phyloP scores from a whole-genome alignment of 345 rosid species.

The Eucalyptus camaldulensis region DNA sequence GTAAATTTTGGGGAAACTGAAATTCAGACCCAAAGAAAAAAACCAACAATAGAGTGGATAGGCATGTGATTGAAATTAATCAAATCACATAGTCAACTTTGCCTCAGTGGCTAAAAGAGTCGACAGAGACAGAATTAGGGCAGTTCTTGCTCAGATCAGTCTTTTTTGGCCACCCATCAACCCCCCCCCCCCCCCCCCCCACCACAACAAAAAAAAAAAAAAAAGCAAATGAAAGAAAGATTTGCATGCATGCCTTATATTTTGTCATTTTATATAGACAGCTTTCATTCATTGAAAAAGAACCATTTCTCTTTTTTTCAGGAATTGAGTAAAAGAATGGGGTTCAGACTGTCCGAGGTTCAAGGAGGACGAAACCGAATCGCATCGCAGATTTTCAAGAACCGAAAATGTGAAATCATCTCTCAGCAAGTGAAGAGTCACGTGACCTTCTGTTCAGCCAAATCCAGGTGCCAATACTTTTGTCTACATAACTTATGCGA shows the following conservation, averaged over 20 bases:
- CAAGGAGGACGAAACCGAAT: not conserved
- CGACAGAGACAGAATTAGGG: not conserved
- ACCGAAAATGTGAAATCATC: not conserved
- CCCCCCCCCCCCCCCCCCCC: rapidly evolving
- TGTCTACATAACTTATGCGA: not conserved
- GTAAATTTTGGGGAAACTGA: not conserved
- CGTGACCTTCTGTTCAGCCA: not conserved
- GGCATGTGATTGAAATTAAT: not conserved
- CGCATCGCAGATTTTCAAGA: not conserved
- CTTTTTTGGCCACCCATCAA: not conserved
- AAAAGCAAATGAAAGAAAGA: not conserved
- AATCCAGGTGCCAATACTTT: not conserved
- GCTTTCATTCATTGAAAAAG: not conserved
- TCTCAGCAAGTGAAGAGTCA: not conserved
- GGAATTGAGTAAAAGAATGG: not conserved
- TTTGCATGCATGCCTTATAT: not conserved
- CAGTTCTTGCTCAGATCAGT: not conserved
- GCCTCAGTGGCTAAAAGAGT: not conserved
- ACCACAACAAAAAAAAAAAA: rapidly evolving
- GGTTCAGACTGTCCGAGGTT: not conserved
- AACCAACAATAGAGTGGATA: not conserved
- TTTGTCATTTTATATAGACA: not conserved
- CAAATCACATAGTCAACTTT: not conserved
- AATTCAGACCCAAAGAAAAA: not conserved
- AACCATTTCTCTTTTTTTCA: not conserved